phyloP scores from a whole-genome alignment of 2,329 filamentous ascomycete genomes.

The Fusarium dlaminii region DNA sequence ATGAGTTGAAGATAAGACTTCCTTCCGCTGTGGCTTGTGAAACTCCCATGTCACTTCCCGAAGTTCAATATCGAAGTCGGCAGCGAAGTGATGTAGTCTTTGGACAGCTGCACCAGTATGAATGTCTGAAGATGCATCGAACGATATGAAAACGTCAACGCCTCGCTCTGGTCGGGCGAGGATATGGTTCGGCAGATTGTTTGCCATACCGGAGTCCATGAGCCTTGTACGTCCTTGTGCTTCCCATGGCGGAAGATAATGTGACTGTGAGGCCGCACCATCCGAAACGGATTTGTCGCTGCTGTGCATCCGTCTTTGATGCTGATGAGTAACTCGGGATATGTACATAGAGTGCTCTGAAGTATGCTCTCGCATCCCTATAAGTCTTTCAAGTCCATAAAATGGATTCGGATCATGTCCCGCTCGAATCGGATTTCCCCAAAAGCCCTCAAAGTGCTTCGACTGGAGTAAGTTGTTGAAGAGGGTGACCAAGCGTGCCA shows the following conservation, averaged over 20 bases:
- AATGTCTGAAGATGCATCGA: slow-evolving; percentile 36
- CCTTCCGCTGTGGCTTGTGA: accelerated
- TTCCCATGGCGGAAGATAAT: slow-evolving; percentile 12
- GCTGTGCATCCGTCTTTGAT: accelerated
- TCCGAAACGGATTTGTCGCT: accelerated
- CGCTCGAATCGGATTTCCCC: slow-evolving; percentile 38
- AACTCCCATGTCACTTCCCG: not conserved
- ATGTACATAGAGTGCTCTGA: not conserved
- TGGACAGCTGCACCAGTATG: slow-evolving; percentile 28
- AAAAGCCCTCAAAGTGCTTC: slow-evolving; percentile 29
- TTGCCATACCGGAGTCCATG: slow-evolving; percentile 39
- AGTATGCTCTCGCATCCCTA: not conserved
- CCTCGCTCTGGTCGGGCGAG: slow-evolving; percentile 24
- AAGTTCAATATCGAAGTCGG: slow-evolving; percentile 25
- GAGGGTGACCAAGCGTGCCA: slow-evolving; percentile 7
- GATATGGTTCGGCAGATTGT: slow-evolving; percentile 36
- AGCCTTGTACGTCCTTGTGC: slow-evolving; percentile 31
- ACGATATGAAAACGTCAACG: slow-evolving; percentile 27
- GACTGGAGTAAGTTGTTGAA: slow-evolving; percentile 22
- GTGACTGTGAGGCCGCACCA: accelerated
- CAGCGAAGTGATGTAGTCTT: slow-evolving; percentile 32
- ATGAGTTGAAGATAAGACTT: accelerated
- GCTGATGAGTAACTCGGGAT: accelerated
- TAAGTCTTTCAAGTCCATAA: slow-evolving; percentile 25
- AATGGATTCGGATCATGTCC: slow-evolving; percentile 40